Evolutionary conservation across 495 filamentous ascomycete species (phyloP).

Genomic region (Penicillium soppii): DNA sequence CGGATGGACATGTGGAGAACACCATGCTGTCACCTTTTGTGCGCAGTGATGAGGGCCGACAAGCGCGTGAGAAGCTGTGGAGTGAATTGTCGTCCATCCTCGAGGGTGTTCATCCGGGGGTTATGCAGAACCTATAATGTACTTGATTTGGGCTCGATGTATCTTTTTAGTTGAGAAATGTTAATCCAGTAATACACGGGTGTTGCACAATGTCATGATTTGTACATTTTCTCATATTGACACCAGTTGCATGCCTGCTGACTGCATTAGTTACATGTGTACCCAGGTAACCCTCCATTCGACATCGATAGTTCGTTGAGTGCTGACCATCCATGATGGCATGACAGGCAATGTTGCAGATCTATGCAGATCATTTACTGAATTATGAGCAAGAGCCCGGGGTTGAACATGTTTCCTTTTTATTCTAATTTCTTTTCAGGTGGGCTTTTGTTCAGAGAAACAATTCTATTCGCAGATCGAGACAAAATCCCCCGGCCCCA

Average conservation of each 20-base stretch:
- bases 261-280: no score
- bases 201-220: no score
- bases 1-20: conserved; percentile 25
- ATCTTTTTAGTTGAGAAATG: neutral
- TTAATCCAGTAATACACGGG: no score
- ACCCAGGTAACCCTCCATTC: no score
- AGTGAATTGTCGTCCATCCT: conserved; percentile 50
- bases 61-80: conserved; percentile 53
- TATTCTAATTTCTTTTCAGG: no score
- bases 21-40: conserved; percentile 34
- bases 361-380: no score
- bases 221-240: no score
- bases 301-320: no score
- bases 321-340: no score
- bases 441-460: no score
- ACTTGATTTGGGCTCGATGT: neutral
- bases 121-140: conserved; percentile 23
- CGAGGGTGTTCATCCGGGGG: conserved; percentile 45
- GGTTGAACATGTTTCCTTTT: neutral
- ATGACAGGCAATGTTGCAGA: no score
- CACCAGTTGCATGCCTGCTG: no score
- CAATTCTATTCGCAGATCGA: neutral
- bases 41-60: conserved; percentile 31
- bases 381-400: neutral
- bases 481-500: neutral